Conservation (phyloP, 2,329 filamentous ascomycete genomes). For the Colletotrichum australisinense region DNA sequence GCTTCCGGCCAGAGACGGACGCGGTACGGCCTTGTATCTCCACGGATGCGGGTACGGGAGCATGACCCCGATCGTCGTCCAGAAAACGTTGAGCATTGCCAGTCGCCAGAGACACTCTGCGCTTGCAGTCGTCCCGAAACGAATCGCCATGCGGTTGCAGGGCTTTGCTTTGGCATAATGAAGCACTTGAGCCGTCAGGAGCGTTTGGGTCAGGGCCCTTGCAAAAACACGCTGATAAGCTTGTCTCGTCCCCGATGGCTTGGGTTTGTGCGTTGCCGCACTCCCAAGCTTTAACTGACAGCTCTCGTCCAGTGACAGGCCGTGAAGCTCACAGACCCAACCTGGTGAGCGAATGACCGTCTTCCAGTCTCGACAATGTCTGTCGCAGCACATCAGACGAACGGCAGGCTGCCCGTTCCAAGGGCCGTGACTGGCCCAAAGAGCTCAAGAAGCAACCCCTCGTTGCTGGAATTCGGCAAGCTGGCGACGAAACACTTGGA, state of each 20-base stretch:
- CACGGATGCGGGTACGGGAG: background rate
- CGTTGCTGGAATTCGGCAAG: conserved; percentile 29
- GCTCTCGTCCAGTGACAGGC: conserved; percentile 31
- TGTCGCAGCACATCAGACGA: conserved; percentile 37
- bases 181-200: conserved; percentile 34
- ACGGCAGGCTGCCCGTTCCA: conserved; percentile 28
- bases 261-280: conserved; percentile 20
- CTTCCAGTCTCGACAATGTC: conserved; percentile 24
- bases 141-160: conserved; percentile 21
- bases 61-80: conserved; percentile 22
- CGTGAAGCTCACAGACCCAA: conserved; percentile 19
- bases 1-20: conserved; percentile 17
- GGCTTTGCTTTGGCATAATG: conserved; percentile 29
- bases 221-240: conserved; percentile 15
- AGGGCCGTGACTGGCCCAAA: conserved; percentile 31
- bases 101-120: conserved; percentile 9
- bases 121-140: conserved; percentile 23
- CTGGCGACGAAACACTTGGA: conserved; percentile 28
- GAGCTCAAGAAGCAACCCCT: conserved; percentile 25
- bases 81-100: conserved; percentile 20
- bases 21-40: conserved; percentile 15
- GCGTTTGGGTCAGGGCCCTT: conserved; percentile 29
- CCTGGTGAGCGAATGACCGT: conserved; percentile 17
- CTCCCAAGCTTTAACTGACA: conserved; percentile 22
- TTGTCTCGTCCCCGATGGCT: conserved; percentile 26